A percentile compares a stretch with the other conserved stretches of the same genome.
phyloP scores from a whole-genome alignment of 495 filamentous ascomycete genomes.

The Daldinia vernicosa region DNA sequence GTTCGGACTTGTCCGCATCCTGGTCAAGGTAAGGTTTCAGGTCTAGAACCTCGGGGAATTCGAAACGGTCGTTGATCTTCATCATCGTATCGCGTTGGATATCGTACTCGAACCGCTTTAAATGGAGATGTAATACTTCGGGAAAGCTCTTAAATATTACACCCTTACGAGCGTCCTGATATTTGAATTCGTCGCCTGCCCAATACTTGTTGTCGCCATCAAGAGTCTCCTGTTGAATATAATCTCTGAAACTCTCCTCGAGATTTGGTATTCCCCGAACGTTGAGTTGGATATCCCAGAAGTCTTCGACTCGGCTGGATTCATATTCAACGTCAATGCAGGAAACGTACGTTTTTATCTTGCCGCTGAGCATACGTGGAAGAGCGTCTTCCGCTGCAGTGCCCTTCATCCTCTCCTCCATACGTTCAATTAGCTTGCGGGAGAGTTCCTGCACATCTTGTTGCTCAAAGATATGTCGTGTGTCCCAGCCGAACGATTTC shows the following conservation, averaged over 20 bases:
- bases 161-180: conserved; percentile 97
- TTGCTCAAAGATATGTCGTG: conserved; percentile 96
- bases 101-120: conserved; percentile 99
- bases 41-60: conserved; percentile 94
- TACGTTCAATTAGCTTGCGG: conserved; percentile 92
- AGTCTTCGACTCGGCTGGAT: conserved; percentile 93
- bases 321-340: conserved; percentile 99
- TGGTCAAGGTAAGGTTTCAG: conserved; percentile 86
- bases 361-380: conserved; percentile 90
- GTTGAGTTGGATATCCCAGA: conserved; percentile 99
- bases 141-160: conserved; percentile 97
- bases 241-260: conserved; percentile 94
- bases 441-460: conserved; percentile 98
- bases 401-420: conserved; percentile 98
- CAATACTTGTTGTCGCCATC: conserved; percentile 99
- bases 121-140: conserved; percentile 91
- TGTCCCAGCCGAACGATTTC: conserved; percentile 97
- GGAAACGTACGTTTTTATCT: conserved; percentile 97
- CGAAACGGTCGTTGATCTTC: conserved; percentile 98
- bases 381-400: conserved; percentile 93
- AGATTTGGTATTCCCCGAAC: conserved; percentile 92
- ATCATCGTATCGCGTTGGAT: conserved; percentile 95
- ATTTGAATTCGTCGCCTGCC: conserved; percentile 83
- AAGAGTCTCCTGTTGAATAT: conserved; percentile 93
- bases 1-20: conserved; percentile 85